Conservation (phyloP, 192 early-diverging fungal species). For the Coemansia sp. region DNA sequence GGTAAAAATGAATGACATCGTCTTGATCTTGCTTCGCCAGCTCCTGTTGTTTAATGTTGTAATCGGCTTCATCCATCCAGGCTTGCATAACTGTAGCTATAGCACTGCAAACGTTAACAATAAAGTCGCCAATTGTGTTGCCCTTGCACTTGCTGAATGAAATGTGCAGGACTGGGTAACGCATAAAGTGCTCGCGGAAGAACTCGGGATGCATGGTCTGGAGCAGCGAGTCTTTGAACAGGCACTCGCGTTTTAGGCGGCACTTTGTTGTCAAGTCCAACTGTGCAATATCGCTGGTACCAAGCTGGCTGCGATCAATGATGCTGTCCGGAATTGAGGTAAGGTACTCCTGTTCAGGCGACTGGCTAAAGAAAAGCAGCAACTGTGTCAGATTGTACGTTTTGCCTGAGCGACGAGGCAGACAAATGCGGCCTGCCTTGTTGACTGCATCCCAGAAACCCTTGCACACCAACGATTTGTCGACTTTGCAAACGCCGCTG, state of each 20-base stretch:
- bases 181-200: constrained; percentile 36
- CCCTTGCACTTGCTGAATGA: constrained; percentile 22
- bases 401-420: constrained; percentile 41
- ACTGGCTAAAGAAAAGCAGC: constrained; percentile 37
- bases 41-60: neutral
- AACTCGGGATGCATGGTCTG: constrained; percentile 27
- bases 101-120: constrained; percentile 6
- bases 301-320: neutral
- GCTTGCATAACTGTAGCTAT: neutral
- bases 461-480: constrained; percentile 46
- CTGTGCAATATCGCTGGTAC: neutral
- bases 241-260: constrained; percentile 24
- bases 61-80: neutral
- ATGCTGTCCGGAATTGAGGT: constrained; percentile 10
- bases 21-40: too few species aligned
- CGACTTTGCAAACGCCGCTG: constrained; percentile 26
- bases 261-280: constrained; percentile 25
- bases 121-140: constrained; percentile 3
- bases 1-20: neutral
- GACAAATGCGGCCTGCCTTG: constrained; percentile 29
- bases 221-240: constrained; percentile 31
- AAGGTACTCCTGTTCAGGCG: constrained; percentile 11
- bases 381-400: constrained; percentile 47
- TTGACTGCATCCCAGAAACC: constrained; percentile 35
- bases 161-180: constrained; percentile 35